Base-by-base conservation (phyloP, 2,329 filamentous ascomycete genomes). In the Colletotrichum cuscutae region DNA sequence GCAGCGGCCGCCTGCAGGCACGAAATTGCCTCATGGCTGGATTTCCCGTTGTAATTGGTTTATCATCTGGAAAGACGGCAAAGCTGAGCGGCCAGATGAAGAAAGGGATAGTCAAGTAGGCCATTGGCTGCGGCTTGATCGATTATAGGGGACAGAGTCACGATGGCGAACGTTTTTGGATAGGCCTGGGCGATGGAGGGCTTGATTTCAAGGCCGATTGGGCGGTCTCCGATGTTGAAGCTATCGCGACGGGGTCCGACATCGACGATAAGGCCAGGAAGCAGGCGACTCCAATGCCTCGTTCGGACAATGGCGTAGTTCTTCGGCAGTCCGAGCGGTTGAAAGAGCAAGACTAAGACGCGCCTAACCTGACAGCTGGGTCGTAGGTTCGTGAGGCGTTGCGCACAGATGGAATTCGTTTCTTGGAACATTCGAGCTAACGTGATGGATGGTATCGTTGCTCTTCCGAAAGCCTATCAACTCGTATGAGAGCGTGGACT, bases 341-440 rank as follows among this genome's bases (percentile, higher is more conserved):
- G 9, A 53, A 53, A 28, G 15, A 28, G 22, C 32, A 61, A 46
- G 32, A 19, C 30, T 24, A 64, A 61, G 28, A 37, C 26, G 35
- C 30, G 42, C 49, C 67, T 49, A 49, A 60, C 28, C 54, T 56
- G 46, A 60, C 52, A 57, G 66, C 60, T 60, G 66, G 32, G 54
- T 32, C 35, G 60, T 60, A 60, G 60, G 46, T 57, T 61, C 53
- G 32, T 52, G 58, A 32, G 59, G 65, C 59, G 65, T 69, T 46
- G 66, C 70, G 66, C 70, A 70, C 70, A 72, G 66, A 72, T 72
- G 60, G 32, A 69, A 22, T 70, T 65, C 32, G 35, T 73, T 49
- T 24, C 35, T 57, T 22, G 9, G 15, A 15, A 28, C 22, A 61
- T 19, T 60, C 19, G 22, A 57, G 15, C 32, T 26, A 49, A 30